phyloP scores from a whole-genome alignment of 1,284 basidiomycete genomes.

The Trichosporon ovoides region DNA sequence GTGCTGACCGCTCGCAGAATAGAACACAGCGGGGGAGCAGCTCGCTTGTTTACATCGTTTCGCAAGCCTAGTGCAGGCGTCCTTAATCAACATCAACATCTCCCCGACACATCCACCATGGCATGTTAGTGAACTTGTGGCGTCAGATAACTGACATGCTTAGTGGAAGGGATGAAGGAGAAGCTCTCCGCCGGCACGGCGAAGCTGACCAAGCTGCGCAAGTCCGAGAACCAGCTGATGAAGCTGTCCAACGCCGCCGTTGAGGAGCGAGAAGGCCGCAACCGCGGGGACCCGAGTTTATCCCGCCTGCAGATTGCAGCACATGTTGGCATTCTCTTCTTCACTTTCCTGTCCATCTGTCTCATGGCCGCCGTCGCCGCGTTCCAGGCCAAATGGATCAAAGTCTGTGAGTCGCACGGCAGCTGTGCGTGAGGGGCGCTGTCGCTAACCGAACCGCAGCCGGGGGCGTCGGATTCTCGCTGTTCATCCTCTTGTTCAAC shows the following conservation, averaged over 20 bases:
- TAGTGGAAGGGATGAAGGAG: slow-evolving; percentile 3
- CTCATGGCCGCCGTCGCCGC: slow-evolving; percentile 77
- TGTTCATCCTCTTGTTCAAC: slow-evolving; percentile 69
- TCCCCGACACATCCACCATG: background rate
- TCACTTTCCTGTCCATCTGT: slow-evolving; percentile 81
- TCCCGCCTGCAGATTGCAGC: background rate
- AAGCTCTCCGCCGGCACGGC: background rate
- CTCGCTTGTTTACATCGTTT: background rate
- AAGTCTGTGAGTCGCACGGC: slow-evolving; percentile 68
- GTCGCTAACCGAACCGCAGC: slow-evolving; percentile 53
- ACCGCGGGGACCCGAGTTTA: background rate
- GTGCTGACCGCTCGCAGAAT: background rate
- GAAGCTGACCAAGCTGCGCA: slow-evolving; percentile 1
- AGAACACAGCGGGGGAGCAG: background rate
- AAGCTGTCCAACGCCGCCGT: slow-evolving; percentile 2
- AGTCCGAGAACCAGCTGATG: background rate
- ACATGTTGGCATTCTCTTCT: slow-evolving; percentile 54
- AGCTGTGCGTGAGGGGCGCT: background rate
- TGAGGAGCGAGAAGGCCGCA: background rate
- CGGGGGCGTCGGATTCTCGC: slow-evolving; percentile 74
- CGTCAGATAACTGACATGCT: background rate
- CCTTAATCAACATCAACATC: background rate
- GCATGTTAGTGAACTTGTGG: background rate
- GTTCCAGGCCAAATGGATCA: slow-evolving; percentile 77
- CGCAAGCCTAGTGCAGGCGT: background rate